Evolutionary conservation across 164 flowering plant species (phyloP).

Genomic region (Warburgia ugandensis): DNA sequence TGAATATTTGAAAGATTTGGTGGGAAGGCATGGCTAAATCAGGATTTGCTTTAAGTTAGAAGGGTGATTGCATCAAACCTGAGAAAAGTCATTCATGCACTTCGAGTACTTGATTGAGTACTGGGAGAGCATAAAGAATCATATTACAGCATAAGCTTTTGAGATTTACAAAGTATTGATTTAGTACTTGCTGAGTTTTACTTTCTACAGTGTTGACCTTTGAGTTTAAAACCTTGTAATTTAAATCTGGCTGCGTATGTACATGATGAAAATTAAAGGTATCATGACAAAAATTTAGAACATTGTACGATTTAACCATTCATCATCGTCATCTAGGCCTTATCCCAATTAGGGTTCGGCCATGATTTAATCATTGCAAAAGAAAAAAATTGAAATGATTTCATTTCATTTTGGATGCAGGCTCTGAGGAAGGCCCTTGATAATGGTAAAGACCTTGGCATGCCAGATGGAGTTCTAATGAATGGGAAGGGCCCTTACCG

Average conservation of each 20-base stretch:
- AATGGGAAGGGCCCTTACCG: slow-evolving; percentile 94
- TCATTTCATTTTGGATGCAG: slow-evolving; percentile 22
- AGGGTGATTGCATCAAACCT: too few relatives aligned
- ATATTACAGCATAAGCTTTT: neutral
- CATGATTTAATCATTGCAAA: too few relatives aligned
- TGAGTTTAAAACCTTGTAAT: neutral
- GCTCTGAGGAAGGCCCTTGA: slow-evolving; percentile 68
- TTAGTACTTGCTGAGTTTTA: neutral
- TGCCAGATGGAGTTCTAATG: slow-evolving; percentile 95
- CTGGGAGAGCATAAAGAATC: neutral
- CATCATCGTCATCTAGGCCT: too few relatives aligned
- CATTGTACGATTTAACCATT: too few relatives aligned
- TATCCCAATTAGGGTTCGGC: too few relatives aligned
- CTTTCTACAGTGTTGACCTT: too few relatives aligned
- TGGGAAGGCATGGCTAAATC: too few relatives aligned
- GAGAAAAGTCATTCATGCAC: neutral
- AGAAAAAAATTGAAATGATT: too few relatives aligned
- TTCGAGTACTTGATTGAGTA: neutral
- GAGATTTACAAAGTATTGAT: neutral
- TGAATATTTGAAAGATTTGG: too few relatives aligned
- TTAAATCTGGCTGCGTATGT: neutral
- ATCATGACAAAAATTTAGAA: too few relatives aligned
- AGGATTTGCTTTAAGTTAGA: too few relatives aligned
- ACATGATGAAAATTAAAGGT: neutral
- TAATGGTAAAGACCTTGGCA: slow-evolving; percentile 75